Evolutionary conservation across 129 eudicot species (phyloP).

Genomic region (Arctium minus): DNA sequence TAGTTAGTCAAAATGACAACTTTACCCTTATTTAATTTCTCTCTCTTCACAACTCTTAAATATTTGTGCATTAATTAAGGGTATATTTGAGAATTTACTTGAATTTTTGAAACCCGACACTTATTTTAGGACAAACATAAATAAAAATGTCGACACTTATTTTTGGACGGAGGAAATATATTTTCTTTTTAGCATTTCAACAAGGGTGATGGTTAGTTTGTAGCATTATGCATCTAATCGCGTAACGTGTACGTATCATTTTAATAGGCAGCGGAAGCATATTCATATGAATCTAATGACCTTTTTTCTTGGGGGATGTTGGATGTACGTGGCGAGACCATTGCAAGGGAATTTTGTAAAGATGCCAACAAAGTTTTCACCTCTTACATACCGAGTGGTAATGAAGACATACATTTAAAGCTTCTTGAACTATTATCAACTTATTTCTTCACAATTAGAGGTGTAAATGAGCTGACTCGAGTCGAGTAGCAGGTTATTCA

Average conservation of each 20-base stretch:
- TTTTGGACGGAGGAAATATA: not conserved
- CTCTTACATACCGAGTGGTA: conserved; percentile 58
- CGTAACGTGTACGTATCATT: not conserved
- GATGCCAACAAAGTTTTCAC: conserved; percentile 40
- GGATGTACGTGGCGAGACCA: conserved; percentile 46
- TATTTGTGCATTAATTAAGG: no score
- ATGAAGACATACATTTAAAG: not conserved
- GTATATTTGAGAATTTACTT: no score
- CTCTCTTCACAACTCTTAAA: no score
- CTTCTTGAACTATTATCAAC: not conserved
- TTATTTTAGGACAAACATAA: no score
- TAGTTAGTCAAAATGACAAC: no score
- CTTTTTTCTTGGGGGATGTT: conserved; percentile 51
- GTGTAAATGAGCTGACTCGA: no score
- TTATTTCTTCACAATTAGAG: not conserved
- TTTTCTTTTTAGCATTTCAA: not conserved
- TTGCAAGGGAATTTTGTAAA: conserved; percentile 41
- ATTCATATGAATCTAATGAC: conserved; percentile 36
- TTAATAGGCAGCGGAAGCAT: conserved; percentile 69
- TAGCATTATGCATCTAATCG: not conserved
- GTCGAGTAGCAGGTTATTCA: no score
- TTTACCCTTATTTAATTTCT: no score
- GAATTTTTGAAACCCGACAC: no score
- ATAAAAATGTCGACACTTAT: no score
- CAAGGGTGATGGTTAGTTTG: not conserved